These are phyloP conservation scores for Sporothrix globosa DNA, from an alignment of 2,329 filamentous ascomycete genomes.

Conservation along the genomic window DNA sequence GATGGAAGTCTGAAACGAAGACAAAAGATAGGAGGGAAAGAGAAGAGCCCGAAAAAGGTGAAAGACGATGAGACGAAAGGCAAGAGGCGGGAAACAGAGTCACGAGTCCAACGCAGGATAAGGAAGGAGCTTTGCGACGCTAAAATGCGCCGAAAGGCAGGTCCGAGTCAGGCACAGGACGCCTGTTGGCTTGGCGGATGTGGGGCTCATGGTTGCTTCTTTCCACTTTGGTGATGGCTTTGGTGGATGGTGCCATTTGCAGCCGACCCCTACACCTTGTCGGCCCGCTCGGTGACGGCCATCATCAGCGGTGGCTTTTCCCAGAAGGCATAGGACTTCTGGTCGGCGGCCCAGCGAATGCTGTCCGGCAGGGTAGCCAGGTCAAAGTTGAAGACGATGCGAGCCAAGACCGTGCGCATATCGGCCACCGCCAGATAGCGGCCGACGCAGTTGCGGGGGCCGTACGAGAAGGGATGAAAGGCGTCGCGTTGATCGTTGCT, in stretches of 20 bases:
- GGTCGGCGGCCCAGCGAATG: constrained; percentile 46
- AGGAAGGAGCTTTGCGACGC: constrained; percentile 10
- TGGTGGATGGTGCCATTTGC: background rate
- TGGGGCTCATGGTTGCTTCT: constrained; percentile 12
- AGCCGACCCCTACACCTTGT: background rate
- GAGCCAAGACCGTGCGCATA: constrained; percentile 54
- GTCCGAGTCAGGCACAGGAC: constrained; percentile 27
- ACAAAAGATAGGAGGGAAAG: background rate
- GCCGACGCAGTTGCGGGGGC: constrained; percentile 56
- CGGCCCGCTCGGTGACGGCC: constrained; percentile 24
- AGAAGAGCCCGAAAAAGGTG: background rate
- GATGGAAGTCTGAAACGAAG: background rate
- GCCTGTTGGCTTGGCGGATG: background rate
- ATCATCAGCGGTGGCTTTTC: constrained; percentile 45
- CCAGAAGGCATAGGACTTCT: constrained; percentile 49
- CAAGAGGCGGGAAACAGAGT: constrained; percentile 15
- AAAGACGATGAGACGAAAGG: background rate
- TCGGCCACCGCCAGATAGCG: constrained; percentile 56
- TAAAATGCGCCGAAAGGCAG: constrained; percentile 14
- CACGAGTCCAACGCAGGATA: background rate
- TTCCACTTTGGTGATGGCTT: background rate
- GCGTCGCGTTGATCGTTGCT: constrained; percentile 48
- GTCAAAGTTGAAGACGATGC: constrained; percentile 56
- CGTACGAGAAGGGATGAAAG: constrained; percentile 54
- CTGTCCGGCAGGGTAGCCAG: constrained; percentile 47